Conservation (phyloP, 2,329 filamentous ascomycete genomes). For the Microascus cirrosus region DNA sequence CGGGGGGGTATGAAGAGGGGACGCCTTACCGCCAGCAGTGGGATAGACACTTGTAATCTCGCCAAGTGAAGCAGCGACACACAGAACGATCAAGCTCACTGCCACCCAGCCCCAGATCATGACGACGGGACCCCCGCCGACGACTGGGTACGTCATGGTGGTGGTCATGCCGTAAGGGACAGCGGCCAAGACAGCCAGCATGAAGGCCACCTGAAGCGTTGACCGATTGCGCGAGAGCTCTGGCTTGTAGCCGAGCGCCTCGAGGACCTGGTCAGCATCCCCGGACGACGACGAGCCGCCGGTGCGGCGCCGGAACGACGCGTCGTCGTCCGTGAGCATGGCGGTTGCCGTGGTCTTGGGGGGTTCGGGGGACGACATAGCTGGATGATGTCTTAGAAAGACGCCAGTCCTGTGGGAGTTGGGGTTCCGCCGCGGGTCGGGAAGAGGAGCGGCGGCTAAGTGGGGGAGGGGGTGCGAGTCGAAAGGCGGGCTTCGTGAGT, state of each 20-base stretch:
- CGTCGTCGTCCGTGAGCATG: background rate
- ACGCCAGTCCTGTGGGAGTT: background rate
- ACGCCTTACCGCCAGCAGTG: constrained; percentile 52
- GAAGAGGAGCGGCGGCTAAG: background rate
- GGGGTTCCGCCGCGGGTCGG: background rate
- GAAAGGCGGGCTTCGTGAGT: background rate
- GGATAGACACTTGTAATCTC: constrained; percentile 69
- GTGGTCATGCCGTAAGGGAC: constrained; percentile 66
- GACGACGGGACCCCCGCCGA: constrained; percentile 54
- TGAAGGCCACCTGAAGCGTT: constrained; percentile 60
- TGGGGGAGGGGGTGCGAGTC: background rate
- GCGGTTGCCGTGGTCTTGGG: background rate
- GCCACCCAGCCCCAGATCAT: constrained; percentile 64
- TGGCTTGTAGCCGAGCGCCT: constrained; percentile 54
- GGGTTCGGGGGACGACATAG: background rate
- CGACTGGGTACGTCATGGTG: constrained; percentile 55
- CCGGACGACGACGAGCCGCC: constrained; percentile 10
- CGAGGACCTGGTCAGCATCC: constrained; percentile 51
- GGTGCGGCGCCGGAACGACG: background rate
- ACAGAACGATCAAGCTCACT: constrained; percentile 58
- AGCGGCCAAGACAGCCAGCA: constrained; percentile 65
- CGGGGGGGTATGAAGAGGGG: background rate
- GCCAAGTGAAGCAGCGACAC: constrained; percentile 58
- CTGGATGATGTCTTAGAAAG: background rate
- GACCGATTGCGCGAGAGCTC: constrained; percentile 55